Percentiles rank a stretch among this genome's conserved stretches.
Evolutionary conservation across 371 early-diverging fungal species (phyloP).

Genomic region (Saksenaea vasiformis): DNA sequence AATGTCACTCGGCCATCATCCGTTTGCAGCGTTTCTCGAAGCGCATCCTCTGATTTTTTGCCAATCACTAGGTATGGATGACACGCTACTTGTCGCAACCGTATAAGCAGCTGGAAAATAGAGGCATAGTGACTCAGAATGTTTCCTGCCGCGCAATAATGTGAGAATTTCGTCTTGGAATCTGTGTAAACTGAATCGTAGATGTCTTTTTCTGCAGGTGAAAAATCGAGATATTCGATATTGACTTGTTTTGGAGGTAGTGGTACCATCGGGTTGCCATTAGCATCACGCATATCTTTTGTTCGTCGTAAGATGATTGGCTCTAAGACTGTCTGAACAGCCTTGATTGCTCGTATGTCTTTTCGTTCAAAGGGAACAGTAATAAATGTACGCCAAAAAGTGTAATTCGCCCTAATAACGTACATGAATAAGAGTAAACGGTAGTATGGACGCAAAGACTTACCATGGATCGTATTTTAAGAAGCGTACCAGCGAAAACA

Average conservation of each 20-base stretch:
- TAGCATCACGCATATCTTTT: slow-evolving; percentile 55
- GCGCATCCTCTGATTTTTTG: slow-evolving; percentile 16
- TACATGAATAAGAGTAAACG: background rate
- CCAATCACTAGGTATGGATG: slow-evolving; percentile 61
- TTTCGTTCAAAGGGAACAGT: slow-evolving; percentile 65
- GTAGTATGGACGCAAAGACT: background rate
- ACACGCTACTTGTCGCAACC: slow-evolving; percentile 68
- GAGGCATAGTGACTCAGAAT: slow-evolving; percentile 47
- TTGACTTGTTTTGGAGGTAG: slow-evolving; percentile 62
- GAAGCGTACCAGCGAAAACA: slow-evolving; percentile 82
- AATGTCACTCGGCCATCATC: slow-evolving; percentile 39
- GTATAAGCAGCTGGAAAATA: slow-evolving; percentile 51
- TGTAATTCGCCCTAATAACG: slow-evolving; percentile 42
- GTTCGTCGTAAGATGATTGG: slow-evolving; percentile 70
- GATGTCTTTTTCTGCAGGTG: slow-evolving; percentile 44
- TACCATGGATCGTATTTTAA: slow-evolving; percentile 75
- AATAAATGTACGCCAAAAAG: slow-evolving; percentile 68
- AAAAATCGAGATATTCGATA: slow-evolving; percentile 62
- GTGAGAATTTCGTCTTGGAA: slow-evolving; percentile 48
- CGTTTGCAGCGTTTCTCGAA: slow-evolving; percentile 4
- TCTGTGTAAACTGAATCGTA: slow-evolving; percentile 48
- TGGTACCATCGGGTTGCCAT: slow-evolving; percentile 62
- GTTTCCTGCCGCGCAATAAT: slow-evolving; percentile 47
- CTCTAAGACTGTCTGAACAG: slow-evolving; percentile 68
- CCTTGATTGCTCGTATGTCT: slow-evolving; percentile 55